Conservation (phyloP, 2,329 filamentous ascomycete species). For the Chrysoporthe deuterocubensis region DNA sequence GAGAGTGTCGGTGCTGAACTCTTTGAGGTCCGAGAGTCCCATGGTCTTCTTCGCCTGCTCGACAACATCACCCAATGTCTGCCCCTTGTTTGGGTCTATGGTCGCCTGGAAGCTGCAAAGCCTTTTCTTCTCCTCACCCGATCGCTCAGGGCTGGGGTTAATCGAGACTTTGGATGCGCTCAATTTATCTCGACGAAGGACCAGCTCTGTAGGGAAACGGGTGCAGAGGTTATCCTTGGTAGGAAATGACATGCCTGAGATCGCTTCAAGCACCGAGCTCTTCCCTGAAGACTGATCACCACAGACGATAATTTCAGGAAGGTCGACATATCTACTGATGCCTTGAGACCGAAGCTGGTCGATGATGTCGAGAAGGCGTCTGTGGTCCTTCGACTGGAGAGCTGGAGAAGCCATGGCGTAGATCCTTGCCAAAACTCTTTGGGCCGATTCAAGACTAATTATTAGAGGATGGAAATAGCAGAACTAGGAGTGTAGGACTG, state of each 20-base stretch:
- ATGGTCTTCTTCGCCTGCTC: slow-evolving; percentile 45
- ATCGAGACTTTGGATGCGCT: not conserved
- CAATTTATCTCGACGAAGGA: not conserved
- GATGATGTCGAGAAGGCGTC: not conserved
- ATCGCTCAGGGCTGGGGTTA: not conserved
- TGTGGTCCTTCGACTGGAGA: not conserved
- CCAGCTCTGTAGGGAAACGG: slow-evolving; percentile 20
- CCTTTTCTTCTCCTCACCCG: not conserved
- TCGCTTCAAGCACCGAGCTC: slow-evolving; percentile 21
- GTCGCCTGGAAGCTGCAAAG: not conserved
- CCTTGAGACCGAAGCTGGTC: slow-evolving; percentile 2
- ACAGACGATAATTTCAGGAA: slow-evolving; percentile 20
- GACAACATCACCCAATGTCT: slow-evolving; percentile 20
- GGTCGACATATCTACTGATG: slow-evolving; percentile 4
- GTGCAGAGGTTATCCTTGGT: slow-evolving; percentile 13
- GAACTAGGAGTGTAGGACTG: too few relatives aligned
- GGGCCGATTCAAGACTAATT: too few relatives aligned
- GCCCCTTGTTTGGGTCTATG: too few relatives aligned
- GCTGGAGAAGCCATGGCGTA: too few relatives aligned
- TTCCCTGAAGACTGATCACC: slow-evolving; percentile 24
- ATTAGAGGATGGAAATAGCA: too few relatives aligned
- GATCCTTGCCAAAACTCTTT: too few relatives aligned
- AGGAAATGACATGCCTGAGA: slow-evolving; percentile 14
- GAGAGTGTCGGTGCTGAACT: slow-evolving; percentile 46
- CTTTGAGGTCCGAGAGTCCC: slow-evolving; percentile 43